These are phyloP conservation scores for Wallacemonas rigidus DNA, from an alignment of 208 protist genomes.

Conservation along the genomic window DNA sequence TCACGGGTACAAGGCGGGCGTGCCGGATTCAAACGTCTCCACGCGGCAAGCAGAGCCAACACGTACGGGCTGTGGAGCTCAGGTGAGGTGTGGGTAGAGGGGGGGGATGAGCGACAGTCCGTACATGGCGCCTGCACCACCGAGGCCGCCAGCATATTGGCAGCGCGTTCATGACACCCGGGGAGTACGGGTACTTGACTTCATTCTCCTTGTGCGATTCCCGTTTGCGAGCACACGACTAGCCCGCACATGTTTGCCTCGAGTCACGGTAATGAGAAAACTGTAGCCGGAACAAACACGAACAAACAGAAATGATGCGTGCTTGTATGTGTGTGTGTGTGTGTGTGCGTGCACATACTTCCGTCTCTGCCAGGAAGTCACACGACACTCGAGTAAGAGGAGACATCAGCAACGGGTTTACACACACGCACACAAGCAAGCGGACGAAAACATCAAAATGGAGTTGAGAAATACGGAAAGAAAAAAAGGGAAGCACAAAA, in stretches of 20 bases:
- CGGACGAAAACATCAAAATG: neutral
- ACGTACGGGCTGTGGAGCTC: too few species aligned
- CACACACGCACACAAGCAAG: neutral
- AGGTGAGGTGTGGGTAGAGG: too few species aligned
- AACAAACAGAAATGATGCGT: conserved; percentile 14
- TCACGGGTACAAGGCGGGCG: too few species aligned
- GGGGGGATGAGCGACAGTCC: too few species aligned
- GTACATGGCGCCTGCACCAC: too few species aligned
- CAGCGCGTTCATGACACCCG: too few species aligned
- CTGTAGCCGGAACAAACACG: neutral
- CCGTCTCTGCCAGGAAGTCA: conserved; percentile 3
- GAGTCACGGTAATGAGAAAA: neutral
- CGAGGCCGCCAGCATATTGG: too few species aligned
- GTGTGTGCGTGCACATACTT: neutral
- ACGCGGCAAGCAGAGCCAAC: too few species aligned
- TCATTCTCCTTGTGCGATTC: neutral
- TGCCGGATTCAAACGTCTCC: too few species aligned
- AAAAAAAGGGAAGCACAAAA: conserved; percentile 18
- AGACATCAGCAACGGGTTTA: neutral
- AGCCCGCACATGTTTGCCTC: neutral
- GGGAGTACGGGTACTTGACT: too few species aligned
- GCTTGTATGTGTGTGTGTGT: conserved; percentile 12
- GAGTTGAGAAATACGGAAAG: neutral
- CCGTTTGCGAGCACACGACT: neutral
- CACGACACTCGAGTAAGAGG: too few species aligned